Conservation (phyloP, 768 basidiomycete genomes). For the Pleurotus ostreatus region DNA sequence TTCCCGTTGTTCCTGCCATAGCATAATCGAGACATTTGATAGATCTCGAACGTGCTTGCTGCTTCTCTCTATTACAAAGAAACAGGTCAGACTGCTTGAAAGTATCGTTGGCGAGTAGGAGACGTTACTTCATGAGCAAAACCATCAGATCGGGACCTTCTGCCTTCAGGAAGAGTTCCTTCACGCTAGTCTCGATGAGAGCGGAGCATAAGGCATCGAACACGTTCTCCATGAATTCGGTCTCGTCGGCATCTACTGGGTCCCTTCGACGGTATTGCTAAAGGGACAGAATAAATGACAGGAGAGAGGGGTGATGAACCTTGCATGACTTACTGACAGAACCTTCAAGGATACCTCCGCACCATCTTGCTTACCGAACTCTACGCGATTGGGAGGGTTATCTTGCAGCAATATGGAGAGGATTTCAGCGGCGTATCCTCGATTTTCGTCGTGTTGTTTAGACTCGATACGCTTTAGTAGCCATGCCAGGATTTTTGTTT, state of each 20-base stretch:
- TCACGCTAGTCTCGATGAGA: slow-evolving; percentile 73
- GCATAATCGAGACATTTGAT: slow-evolving; percentile 93
- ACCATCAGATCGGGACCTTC: slow-evolving; percentile 98
- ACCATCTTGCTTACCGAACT: slow-evolving; percentile 70
- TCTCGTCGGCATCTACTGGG: slow-evolving; percentile 83
- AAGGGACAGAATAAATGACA: slow-evolving; percentile 4
- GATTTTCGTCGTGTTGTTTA: slow-evolving; percentile 82
- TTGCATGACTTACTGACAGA: slow-evolving; percentile 61
- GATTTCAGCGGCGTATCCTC: slow-evolving; percentile 89
- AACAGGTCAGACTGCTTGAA: background rate
- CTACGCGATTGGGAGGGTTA: slow-evolving; percentile 61
- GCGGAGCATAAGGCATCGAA: slow-evolving; percentile 90
- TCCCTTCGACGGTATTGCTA: slow-evolving; percentile 88
- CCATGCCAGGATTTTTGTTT: slow-evolving; percentile 78
- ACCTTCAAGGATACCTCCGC: slow-evolving; percentile 74
- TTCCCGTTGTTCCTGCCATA: slow-evolving; percentile 72
- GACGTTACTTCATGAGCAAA: slow-evolving; percentile 89
- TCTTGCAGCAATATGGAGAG: slow-evolving; percentile 88
- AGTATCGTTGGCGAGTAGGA: background rate
- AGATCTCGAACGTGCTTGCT: slow-evolving; percentile 72
- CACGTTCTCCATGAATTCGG: slow-evolving; percentile 97
- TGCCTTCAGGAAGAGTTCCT: slow-evolving; percentile 76
- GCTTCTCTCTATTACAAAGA: slow-evolving; percentile 60
- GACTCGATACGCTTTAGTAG: slow-evolving; percentile 70
- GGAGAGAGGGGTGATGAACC: slow-evolving; percentile 3